Percentiles rank a stretch among this genome's conserved stretches.
Evolutionary conservation across 768 basidiomycete genomes (phyloP).

Genomic region (Phylloporus rhodoxanthus): DNA sequence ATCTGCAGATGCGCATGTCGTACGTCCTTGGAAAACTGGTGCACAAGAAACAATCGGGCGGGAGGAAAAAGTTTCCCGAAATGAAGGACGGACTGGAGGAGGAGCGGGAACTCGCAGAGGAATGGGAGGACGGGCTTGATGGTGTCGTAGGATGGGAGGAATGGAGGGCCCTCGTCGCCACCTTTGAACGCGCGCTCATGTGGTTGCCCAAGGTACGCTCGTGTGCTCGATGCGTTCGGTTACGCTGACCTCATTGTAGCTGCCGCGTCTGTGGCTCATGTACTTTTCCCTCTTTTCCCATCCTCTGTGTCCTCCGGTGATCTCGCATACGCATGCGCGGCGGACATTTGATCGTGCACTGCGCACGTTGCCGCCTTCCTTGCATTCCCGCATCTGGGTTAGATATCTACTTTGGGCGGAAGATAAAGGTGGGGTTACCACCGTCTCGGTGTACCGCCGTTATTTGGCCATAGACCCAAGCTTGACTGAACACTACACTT

Average conservation of each 20-base stretch:
- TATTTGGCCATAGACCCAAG: conserved; percentile 80
- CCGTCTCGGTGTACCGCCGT: conserved; percentile 78
- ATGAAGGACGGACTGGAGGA: conserved; percentile 88
- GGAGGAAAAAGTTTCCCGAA: conserved; percentile 86
- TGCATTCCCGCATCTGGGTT: conserved; percentile 90
- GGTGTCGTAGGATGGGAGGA: conserved; percentile 92
- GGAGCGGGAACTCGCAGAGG: conserved; percentile 69
- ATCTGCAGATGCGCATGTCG: conserved; percentile 74
- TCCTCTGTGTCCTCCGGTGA: conserved; percentile 74
- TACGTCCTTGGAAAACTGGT: conserved; percentile 79
- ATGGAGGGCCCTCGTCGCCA: conserved; percentile 84
- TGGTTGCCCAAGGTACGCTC: conserved; percentile 80
- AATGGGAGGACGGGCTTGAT: conserved; percentile 85
- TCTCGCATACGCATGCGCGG: conserved; percentile 87
- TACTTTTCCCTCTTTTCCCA: conserved; percentile 89
- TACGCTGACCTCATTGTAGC: conserved; percentile 38
- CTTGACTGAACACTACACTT: conserved; percentile 73
- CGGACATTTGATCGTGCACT: conserved; percentile 92
- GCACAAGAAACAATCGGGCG: conserved; percentile 71
- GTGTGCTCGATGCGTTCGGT: not conserved
- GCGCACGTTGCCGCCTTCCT: conserved; percentile 86
- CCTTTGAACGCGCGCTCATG: conserved; percentile 89
- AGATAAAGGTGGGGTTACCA: conserved; percentile 68
- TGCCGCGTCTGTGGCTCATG: conserved; percentile 91
- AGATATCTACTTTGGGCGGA: conserved; percentile 93